Conservation (phyloP, 257 asterid genomes). For the Solanum boliviense region DNA sequence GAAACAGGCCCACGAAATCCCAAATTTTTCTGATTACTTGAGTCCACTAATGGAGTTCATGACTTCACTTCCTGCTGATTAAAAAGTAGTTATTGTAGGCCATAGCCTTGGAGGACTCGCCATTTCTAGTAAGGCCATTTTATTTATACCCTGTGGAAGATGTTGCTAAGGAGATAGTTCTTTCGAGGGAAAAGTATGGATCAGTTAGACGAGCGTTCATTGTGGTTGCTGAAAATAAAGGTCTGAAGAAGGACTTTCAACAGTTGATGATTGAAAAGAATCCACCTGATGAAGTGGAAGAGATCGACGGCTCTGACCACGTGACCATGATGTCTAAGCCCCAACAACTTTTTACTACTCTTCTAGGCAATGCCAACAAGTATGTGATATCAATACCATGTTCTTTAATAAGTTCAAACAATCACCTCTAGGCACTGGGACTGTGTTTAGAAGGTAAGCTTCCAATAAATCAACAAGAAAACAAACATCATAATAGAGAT, state of each 20-base stretch:
- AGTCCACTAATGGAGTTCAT: conserved; percentile 20
- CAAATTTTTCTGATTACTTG: conserved; percentile 4
- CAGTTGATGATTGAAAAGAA: conserved; percentile 18
- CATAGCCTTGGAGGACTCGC: conserved; percentile 23
- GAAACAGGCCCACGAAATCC: not conserved
- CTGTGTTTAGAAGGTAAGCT: not conserved
- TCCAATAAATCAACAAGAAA: not conserved
- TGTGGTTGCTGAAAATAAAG: conserved; percentile 4
- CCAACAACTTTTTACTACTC: conserved; percentile 1
- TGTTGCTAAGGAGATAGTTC: not conserved
- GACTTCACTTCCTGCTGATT: conserved; percentile 4
- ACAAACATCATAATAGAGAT: not conserved
- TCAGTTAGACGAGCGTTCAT: conserved; percentile 14
- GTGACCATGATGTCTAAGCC: conserved; percentile 29
- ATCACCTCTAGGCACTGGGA: not conserved
- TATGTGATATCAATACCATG: not conserved
- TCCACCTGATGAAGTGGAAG: conserved; percentile 23
- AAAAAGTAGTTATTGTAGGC: conserved; percentile 19
- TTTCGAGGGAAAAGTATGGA: conserved; percentile 6
- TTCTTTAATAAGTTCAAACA: not conserved
- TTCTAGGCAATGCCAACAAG: not conserved
- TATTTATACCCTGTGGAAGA: not conserved
- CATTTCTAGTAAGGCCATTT: conserved; percentile 14
- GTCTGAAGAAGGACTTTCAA: not conserved
- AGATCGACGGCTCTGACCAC: conserved; percentile 23